Conservation (phyloP, 352 stramenopile species). For the Phytophthora tentaculata region DNA sequence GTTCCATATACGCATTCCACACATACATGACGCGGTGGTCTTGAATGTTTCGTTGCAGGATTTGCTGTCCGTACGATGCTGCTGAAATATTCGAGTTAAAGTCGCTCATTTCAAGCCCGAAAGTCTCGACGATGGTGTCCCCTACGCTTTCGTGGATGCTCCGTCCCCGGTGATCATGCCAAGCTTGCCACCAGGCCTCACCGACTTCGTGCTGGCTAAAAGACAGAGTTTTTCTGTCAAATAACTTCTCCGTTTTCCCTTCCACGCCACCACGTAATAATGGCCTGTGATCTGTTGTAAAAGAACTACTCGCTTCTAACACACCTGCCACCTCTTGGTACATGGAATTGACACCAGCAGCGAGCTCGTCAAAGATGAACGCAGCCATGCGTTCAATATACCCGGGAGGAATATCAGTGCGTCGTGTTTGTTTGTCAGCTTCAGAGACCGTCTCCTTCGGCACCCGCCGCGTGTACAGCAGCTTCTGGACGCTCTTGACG, state of each 20-base stretch:
- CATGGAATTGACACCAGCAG: constrained; percentile 30
- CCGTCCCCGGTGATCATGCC: constrained; percentile 21
- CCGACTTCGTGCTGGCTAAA: constrained; percentile 34
- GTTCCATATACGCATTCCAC: constrained; percentile 56
- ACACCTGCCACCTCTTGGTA: constrained; percentile 32
- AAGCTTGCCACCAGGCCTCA: constrained; percentile 41
- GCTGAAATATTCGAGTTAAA: constrained; percentile 47
- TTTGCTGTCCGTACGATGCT: constrained; percentile 51
- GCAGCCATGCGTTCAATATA: constrained; percentile 23
- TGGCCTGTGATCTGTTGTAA: constrained; percentile 7
- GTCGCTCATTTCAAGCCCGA: constrained; percentile 52
- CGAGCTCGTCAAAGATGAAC: constrained; percentile 40
- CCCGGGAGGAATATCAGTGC: constrained; percentile 9
- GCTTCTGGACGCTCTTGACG: constrained; percentile 35
- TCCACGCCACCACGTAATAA: constrained; percentile 34
- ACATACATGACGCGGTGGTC: constrained; percentile 56
- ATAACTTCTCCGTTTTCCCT: constrained; percentile 39
- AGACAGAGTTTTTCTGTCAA: constrained; percentile 32
- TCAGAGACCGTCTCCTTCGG: constrained; percentile 4
- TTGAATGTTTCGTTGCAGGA: constrained; percentile 55
- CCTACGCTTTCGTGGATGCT: constrained; percentile 22
- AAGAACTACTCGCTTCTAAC: constrained; percentile 21
- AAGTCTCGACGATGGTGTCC: constrained; percentile 56
- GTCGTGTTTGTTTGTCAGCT: constrained; percentile 11
- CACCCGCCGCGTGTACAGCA: constrained; percentile 22